These are phyloP conservation scores for Darksidea phi DNA, from an alignment of 495 filamentous ascomycete genomes.

Conservation along the genomic window DNA sequence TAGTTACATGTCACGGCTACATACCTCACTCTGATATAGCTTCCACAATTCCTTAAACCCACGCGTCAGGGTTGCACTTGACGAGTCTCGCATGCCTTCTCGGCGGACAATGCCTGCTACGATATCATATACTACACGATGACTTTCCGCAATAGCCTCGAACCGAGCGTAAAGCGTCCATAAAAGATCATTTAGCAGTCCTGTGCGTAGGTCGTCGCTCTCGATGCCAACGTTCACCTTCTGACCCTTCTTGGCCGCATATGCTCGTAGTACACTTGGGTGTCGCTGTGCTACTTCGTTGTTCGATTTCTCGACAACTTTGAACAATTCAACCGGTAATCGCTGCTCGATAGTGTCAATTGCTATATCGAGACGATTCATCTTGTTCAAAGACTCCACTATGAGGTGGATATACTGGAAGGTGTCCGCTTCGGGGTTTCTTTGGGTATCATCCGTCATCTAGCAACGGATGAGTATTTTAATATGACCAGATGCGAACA, in stretches of 20 bases:
- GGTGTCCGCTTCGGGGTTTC: conserved; percentile 91
- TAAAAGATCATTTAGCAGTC: conserved; percentile 83
- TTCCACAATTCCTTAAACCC: conserved; percentile 96
- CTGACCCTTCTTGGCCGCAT: conserved; percentile 30
- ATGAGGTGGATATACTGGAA: conserved; percentile 89
- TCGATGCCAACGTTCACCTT: conserved; percentile 39
- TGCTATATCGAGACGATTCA: conserved; percentile 79
- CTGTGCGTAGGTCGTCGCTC: conserved; percentile 68
- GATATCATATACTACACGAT: conserved; percentile 89
- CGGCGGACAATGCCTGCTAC: conserved; percentile 76
- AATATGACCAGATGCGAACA: neutral
- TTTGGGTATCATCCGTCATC: conserved; percentile 81
- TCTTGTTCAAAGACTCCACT: conserved; percentile 82
- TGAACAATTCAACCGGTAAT: conserved; percentile 89
- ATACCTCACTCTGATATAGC: conserved; percentile 73
- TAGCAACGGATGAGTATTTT: conserved; percentile 36
- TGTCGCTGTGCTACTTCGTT: conserved; percentile 89
- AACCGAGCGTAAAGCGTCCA: conserved; percentile 95
- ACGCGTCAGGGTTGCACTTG: conserved; percentile 57
- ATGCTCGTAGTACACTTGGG: conserved; percentile 63
- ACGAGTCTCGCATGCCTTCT: conserved; percentile 58
- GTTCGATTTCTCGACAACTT: conserved; percentile 91
- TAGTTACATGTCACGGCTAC: conserved; percentile 7
- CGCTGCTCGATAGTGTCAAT: conserved; percentile 89
- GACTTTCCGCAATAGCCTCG: conserved; percentile 92